These are phyloP conservation scores for Phaeosphaeria sp. DNA, from an alignment of 2,329 filamentous ascomycete species.

Conservation along the genomic window DNA sequence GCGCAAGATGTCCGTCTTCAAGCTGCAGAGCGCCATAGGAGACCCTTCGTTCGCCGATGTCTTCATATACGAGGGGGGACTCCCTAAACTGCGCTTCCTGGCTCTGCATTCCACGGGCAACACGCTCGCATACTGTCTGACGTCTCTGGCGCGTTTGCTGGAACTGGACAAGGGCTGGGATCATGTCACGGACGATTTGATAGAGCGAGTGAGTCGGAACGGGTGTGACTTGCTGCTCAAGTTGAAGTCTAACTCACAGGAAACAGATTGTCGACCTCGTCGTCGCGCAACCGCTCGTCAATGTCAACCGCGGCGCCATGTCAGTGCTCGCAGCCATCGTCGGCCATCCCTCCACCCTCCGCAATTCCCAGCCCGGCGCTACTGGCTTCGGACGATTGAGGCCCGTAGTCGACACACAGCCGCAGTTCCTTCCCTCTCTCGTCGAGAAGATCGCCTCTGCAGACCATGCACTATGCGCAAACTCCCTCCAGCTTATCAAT, in stretches of 20 bases:
- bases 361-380: slow-evolving; percentile 62
- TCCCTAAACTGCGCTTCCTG: slow-evolving; percentile 80
- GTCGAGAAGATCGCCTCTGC: slow-evolving; percentile 91
- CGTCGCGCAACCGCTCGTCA: slow-evolving; percentile 93
- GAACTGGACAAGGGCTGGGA: slow-evolving; percentile 99
- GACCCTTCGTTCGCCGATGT: slow-evolving; percentile 96
- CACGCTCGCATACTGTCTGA: slow-evolving; percentile 92
- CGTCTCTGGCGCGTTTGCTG: slow-evolving; percentile 83
- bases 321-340: slow-evolving; percentile 94
- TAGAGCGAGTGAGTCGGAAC: slow-evolving; percentile 63
- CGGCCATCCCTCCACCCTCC: slow-evolving; percentile 72
- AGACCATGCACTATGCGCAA: slow-evolving; percentile 94
- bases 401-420: slow-evolving; percentile 87
- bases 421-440: slow-evolving; percentile 92
- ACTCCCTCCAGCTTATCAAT: slow-evolving; percentile 94
- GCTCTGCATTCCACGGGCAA: slow-evolving; percentile 89
- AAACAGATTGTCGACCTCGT: slow-evolving; percentile 85
- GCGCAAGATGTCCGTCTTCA: slow-evolving; percentile 99
- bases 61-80: slow-evolving; percentile 88
- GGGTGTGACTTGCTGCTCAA: not conserved
- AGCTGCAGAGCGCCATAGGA: slow-evolving; percentile 92
- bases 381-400: slow-evolving; percentile 93
- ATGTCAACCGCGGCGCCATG: slow-evolving; percentile 96
- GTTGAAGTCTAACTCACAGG: slow-evolving; percentile 13
- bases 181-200: slow-evolving; percentile 75